Evolutionary conservation across 2,329 filamentous ascomycete species (phyloP).

Genomic region (Macrophomina tecta): DNA sequence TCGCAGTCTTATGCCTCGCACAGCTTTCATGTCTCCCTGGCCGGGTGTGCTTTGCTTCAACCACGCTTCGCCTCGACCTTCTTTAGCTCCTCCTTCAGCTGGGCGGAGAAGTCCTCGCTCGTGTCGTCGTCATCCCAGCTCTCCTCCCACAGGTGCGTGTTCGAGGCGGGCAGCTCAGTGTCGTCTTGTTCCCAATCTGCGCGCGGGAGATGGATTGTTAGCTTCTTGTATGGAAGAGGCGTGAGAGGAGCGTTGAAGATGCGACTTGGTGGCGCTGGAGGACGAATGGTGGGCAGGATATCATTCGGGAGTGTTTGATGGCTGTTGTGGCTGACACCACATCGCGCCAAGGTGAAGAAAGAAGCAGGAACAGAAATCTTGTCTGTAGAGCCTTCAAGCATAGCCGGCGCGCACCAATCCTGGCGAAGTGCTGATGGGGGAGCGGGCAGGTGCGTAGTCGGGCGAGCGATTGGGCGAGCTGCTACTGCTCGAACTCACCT

Average conservation of each 20-base stretch:
- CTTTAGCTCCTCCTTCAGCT: conserved; percentile 93
- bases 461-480: background rate
- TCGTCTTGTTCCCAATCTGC: conserved; percentile 90
- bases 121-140: conserved; percentile 99
- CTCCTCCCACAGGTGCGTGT: conserved; percentile 95
- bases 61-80: conserved; percentile 67
- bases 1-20: no score
- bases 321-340: no score
- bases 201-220: background rate
- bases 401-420: no score
- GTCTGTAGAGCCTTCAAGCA: no score
- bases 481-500: conserved; percentile 60
- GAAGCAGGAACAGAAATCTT: no score
- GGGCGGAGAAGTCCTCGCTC: conserved; percentile 92
- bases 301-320: no score
- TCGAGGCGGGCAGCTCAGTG: conserved; percentile 78
- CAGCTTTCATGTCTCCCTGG: no score
- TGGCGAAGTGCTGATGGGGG: no score
- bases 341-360: no score
- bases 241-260: no score
- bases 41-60: background rate
- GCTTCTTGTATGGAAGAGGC: background rate
- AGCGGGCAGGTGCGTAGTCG: background rate
- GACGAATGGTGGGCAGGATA: no score
- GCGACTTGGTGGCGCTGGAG: no score